Percentiles rank a stretch among this genome's conserved stretches.
These are phyloP conservation scores for Gaeumannomyces tritici DNA, from an alignment of 2,329 filamentous ascomycete species.

Conservation along the genomic window DNA sequence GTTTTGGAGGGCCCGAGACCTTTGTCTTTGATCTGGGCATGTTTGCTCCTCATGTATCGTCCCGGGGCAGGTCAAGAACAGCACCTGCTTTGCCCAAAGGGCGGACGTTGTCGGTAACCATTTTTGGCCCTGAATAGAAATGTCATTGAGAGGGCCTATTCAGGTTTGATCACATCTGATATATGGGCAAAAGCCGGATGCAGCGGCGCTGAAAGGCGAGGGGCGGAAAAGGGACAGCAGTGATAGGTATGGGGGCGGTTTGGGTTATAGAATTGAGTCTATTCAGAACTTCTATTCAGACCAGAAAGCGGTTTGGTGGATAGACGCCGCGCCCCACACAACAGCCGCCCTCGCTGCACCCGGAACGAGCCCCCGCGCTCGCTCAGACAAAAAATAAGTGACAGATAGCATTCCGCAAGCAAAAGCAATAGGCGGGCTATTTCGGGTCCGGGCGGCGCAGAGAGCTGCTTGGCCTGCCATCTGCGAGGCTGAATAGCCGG, in stretches of 20 bases:
- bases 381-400: background rate
- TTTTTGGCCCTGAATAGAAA: background rate
- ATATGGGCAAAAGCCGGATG: background rate
- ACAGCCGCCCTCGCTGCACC: background rate
- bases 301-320: conserved; percentile 14
- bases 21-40: background rate
- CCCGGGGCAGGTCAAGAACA: background rate
- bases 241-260: background rate
- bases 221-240: background rate
- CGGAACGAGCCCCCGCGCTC: background rate
- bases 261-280: conserved; percentile 5
- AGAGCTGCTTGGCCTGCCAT: background rate
- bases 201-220: background rate
- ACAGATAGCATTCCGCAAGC: background rate
- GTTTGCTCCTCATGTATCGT: background rate
- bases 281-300: conserved; percentile 23
- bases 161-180: background rate
- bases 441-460: background rate
- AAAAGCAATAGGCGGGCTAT: background rate
- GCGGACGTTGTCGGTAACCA: background rate
- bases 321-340: background rate
- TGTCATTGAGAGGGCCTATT: conserved; percentile 1
- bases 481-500: background rate
- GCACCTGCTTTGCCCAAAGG: background rate
- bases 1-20: background rate